Evolutionary conservation across 139 green algal genomes (phyloP), one percentile per base, ranked within the genome.

Genomic region (Spirogloea muscicola): DNA sequence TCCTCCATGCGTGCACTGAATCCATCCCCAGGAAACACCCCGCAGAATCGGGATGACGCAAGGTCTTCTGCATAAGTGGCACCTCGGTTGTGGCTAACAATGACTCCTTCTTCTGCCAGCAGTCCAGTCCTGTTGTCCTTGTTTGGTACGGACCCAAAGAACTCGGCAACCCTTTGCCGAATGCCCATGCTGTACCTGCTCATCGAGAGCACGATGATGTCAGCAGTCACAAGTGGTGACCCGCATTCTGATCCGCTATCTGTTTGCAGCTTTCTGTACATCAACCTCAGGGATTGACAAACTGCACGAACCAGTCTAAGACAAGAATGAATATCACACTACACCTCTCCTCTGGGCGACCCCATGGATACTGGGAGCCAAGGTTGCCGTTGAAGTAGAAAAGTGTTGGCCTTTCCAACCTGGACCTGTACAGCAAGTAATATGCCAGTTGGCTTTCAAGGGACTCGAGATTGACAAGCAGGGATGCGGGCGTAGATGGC

Each of bases 131-230:
- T 2, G 3, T 43, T 43, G 3, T 34, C 13, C 6, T 27, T 16
- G 36, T 73, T 73, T 42, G 64, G 41, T 34, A 29, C 6, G 10
- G 64, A 73, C 29, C 42, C 64, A 46, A 64, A 73, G 1, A 18
- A 21, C 7, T 25, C 21, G 16, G 64, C 64, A 16, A 73, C 38
- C 0, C 48, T 18, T 36, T 73, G 64, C 16, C 64, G 64, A 3
- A 73, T 73, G 43, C 64, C 64, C 64, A 73, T 73, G 48, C 64
- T 73, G 64, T 62, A 73, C 55, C 13, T 13, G 55, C 13, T 10
- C 31, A 41, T 13, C 55, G 57, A n/a, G n/a, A n/a, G n/a, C n/a
- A n/a, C n/a, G n/a, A n/a, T n/a, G n/a, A n/a, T n/a, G n/a, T n/a
- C n/a, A n/a, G n/a, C n/a, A n/a, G n/a, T n/a, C n/a, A n/a, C n/a